Evolutionary conservation across 2,329 filamentous ascomycete species (phyloP).

Genomic region (Xylaria polymorpha): DNA sequence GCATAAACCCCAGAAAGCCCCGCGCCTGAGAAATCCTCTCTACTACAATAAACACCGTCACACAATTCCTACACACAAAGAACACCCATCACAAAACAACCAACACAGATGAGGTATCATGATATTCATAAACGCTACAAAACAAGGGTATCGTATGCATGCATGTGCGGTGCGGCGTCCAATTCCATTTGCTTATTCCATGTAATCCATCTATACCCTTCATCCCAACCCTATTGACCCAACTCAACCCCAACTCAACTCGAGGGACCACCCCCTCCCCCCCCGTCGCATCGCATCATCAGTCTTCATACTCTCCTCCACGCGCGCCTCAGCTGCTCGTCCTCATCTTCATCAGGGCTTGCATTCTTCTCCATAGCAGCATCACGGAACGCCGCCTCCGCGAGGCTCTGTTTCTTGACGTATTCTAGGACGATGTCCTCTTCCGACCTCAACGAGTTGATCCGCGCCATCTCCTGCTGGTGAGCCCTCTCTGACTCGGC

Average conservation of each 20-base stretch:
- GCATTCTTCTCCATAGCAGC: constrained; percentile 51
- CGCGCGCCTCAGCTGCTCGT: constrained; percentile 46
- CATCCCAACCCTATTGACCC: not conserved
- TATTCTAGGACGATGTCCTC: constrained; percentile 82
- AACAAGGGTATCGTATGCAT: constrained; percentile 34
- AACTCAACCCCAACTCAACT: not conserved
- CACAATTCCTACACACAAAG: not conserved
- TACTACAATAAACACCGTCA: not conserved
- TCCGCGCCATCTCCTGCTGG: constrained; percentile 56
- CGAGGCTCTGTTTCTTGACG: constrained; percentile 79
- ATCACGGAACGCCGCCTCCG: constrained; percentile 69
- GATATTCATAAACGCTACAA: constrained; percentile 28
- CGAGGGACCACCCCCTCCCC: constrained; percentile 43
- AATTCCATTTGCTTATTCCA: constrained; percentile 6
- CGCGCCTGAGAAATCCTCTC: too few species aligned
- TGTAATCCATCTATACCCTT: not conserved
- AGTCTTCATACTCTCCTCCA: constrained; percentile 47
- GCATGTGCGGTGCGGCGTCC: not conserved
- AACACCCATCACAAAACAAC: not conserved
- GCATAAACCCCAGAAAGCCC: too few species aligned
- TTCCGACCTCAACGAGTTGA: constrained; percentile 64
- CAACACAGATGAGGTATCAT: constrained; percentile 25
- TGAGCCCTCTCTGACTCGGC: constrained; percentile 61
- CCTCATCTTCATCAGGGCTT: constrained; percentile 40
- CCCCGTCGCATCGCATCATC: constrained; percentile 33